phyloP scores from a whole-genome alignment of 2,329 filamentous ascomycete genomes.

The Davidsoniella virescens region DNA sequence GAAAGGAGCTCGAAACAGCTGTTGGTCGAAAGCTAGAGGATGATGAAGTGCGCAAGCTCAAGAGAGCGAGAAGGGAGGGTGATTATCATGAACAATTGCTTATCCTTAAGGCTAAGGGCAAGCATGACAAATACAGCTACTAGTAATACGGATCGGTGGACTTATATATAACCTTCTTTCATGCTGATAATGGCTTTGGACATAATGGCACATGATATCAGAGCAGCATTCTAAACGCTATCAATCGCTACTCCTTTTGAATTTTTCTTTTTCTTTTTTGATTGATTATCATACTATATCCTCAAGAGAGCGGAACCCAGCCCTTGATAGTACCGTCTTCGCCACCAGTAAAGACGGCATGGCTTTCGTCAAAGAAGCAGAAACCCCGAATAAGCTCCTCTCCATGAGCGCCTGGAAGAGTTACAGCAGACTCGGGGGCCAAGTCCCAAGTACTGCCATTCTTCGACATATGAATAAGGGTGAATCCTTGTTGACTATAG shows the following conservation, averaged over 20 bases:
- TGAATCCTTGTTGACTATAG: constrained; percentile 37
- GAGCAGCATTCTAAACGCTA: neutral
- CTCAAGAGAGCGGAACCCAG: constrained; percentile 26
- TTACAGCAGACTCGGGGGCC: constrained; percentile 37
- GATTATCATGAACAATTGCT: constrained; percentile 79
- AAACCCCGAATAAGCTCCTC: constrained; percentile 48
- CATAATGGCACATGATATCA: neutral
- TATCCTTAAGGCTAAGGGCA: constrained; percentile 77
- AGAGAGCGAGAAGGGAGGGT: constrained; percentile 69
- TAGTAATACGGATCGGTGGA: neutral
- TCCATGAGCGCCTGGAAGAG: constrained; percentile 45
- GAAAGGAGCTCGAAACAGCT: constrained; percentile 67
- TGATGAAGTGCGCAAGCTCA: constrained; percentile 70
- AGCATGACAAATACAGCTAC: constrained; percentile 66
- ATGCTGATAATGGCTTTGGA: neutral
- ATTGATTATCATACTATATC: neutral
- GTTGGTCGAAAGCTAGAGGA: constrained; percentile 64
- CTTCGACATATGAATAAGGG: constrained; percentile 42
- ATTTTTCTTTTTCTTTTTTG: constrained; percentile 5
- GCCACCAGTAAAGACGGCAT: constrained; percentile 41
- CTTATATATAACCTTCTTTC: neutral
- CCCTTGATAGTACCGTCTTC: constrained; percentile 43
- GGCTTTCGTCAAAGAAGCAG: constrained; percentile 44
- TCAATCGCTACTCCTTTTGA: neutral
- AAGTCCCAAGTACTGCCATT: constrained; percentile 34